phyloP scores from a whole-genome alignment of 352 stramenopile species.

The Globisporangium lucens region DNA sequence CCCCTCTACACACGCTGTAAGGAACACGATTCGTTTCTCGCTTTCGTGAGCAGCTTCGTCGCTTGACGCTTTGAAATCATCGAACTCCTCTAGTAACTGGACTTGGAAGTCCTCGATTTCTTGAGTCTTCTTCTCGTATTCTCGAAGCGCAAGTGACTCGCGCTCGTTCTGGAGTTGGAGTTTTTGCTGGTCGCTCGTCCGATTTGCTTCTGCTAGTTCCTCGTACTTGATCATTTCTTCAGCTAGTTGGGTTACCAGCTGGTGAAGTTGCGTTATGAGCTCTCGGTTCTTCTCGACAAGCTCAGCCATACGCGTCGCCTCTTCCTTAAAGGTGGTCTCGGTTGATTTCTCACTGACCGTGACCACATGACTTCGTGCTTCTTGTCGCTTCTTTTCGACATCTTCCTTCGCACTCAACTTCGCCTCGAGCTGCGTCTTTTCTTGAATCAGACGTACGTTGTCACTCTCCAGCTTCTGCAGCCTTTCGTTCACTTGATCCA shows the following conservation, averaged over 20 bases:
- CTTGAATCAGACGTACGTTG: slow-evolving; percentile 2
- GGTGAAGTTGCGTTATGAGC: not conserved
- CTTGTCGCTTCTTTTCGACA: not conserved
- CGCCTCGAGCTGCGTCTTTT: slow-evolving; percentile 1
- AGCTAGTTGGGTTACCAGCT: slow-evolving; percentile 4
- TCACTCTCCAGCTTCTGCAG: slow-evolving; percentile 24
- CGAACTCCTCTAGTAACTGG: slow-evolving; percentile 34
- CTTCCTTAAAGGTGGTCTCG: not conserved
- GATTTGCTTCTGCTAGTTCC: not conserved
- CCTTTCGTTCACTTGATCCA: slow-evolving; percentile 25
- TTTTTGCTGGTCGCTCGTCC: not conserved
- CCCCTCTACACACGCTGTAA: slow-evolving; percentile 41
- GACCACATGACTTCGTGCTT: not conserved
- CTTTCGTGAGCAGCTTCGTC: slow-evolving; percentile 25
- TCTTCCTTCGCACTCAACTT: not conserved
- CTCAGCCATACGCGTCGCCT: not conserved
- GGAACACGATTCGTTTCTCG: slow-evolving; percentile 40
- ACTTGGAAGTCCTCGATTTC: slow-evolving; percentile 10
- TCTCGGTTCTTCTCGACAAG: not conserved
- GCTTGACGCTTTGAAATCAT: slow-evolving; percentile 25
- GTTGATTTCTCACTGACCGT: slow-evolving; percentile 6
- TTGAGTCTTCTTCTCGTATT: slow-evolving; percentile 10
- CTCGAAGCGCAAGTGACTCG: not conserved
- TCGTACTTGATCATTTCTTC: slow-evolving; percentile 14
- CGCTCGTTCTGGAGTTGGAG: not conserved